Evolutionary conservation across 139 green algal genomes (phyloP), one percentile per base, ranked within the genome.

Genomic region (Diplosphaera chodatii): DNA sequence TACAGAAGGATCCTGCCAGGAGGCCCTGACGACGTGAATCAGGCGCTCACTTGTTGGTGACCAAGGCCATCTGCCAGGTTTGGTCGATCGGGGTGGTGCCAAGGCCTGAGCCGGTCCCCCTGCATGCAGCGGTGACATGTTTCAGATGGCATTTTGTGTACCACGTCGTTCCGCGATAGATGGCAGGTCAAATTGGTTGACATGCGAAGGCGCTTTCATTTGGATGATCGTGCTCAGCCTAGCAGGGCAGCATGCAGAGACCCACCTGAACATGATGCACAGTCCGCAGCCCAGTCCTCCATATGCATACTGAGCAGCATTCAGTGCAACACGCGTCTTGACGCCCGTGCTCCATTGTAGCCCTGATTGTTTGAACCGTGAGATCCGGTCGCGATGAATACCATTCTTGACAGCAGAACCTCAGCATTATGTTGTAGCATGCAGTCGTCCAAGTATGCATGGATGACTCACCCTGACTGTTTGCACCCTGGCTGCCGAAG

Each of bases 221-320:
- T n/a, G n/a, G n/a, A n/a, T n/a, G n/a, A n/a, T n/a, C n/a, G n/a
- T n/a, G n/a, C n/a, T n/a, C n/a, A n/a, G n/a, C n/a, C n/a, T n/a
- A n/a, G n/a, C n/a, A n/a, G n/a, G n/a, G 8, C 10, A 48, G 37
- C 10, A 32, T 55, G 21, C 21, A 30, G 32, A 27, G 32, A 70
- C 21, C 65, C n/a, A n/a, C n/a, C n/a, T 28, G 55, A 64, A 76
- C 71, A 70, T 76, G 71, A 76, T 34, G 64, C 71, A 76, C 63
- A 66, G 66, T 29, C 71, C 71, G 32, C 71, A 76, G 29, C 32
- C 67, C 21, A 65, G 27, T 15, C 27, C 25, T 28, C 23, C 22
- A 30, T 64, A n/a, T n/a, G n/a, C 30, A 31, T 56, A 76, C 40
- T 76, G 71, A 3, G 27, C 23, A 13, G 33, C 28, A 20, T 76